These are phyloP conservation scores for Claviceps sp. DNA, from an alignment of 2,329 filamentous ascomycete genomes.

Conservation along the genomic window DNA sequence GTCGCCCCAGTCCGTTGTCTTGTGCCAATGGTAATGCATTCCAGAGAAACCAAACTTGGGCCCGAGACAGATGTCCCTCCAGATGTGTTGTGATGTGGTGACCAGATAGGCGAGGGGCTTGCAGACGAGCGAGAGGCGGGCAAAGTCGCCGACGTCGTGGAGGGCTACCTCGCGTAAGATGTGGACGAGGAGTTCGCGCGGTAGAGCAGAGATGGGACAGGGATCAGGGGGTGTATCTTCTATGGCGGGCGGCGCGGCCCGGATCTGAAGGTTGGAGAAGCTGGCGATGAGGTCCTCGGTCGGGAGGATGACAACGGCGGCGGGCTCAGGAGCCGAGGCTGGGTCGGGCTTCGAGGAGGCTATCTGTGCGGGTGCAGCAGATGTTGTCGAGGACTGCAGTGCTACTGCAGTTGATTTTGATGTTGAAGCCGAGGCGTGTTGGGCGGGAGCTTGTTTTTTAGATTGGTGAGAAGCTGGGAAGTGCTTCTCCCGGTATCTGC, in stretches of 20 bases:
- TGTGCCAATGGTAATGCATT: conserved; percentile 73
- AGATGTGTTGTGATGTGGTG: conserved; percentile 70
- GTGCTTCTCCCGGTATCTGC: conserved; percentile 80
- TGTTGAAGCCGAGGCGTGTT: conserved; percentile 11
- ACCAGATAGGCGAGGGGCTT: conserved; percentile 79
- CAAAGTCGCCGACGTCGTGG: conserved; percentile 63
- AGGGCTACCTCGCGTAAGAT: conserved; percentile 62
- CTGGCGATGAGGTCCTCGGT: conserved; percentile 59
- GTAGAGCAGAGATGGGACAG: conserved; percentile 67
- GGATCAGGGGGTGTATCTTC: conserved; percentile 60
- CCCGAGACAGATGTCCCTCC: conserved; percentile 63
- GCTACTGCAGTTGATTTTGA: neutral
- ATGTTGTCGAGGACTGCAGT: neutral
- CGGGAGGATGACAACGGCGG: conserved; percentile 32
- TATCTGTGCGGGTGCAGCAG: neutral
- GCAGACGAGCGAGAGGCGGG: conserved; percentile 66
- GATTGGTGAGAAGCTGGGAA: conserved; percentile 43
- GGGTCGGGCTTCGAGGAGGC: neutral
- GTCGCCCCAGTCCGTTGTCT: conserved; percentile 42
- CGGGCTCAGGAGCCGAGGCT: neutral
- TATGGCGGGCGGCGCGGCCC: conserved; percentile 50
- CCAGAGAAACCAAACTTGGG: conserved; percentile 61
- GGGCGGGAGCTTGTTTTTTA: conserved; percentile 29
- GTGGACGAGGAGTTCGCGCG: conserved; percentile 73
- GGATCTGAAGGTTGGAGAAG: conserved; percentile 59